Percentiles rank a stretch among this genome's conserved stretches.
phyloP scores from a whole-genome alignment of 129 eudicot genomes.

The Flaveria trinervia region DNA sequence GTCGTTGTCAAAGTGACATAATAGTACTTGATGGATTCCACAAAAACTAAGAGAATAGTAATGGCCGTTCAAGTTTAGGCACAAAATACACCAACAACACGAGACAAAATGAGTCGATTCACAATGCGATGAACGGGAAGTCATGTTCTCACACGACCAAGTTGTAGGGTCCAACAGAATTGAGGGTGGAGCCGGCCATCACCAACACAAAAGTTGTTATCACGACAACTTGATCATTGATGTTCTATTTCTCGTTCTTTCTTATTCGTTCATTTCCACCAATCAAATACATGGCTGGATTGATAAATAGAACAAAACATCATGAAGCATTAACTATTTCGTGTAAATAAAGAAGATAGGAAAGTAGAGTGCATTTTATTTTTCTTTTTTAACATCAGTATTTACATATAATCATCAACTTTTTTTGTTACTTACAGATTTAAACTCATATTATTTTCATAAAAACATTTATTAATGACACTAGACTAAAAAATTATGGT shows the following conservation, averaged over 20 bases:
- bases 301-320: neutral
- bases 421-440: too few species aligned
- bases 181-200: constrained; percentile 31
- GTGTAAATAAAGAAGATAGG: neutral
- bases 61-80: constrained; percentile 28
- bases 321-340: neutral
- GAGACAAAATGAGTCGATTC: constrained; percentile 30
- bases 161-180: neutral
- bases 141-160: constrained; percentile 16
- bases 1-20: constrained; percentile 28
- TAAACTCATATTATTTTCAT: too few species aligned
- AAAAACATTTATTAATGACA: too few species aligned
- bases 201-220: constrained; percentile 19
- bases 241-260: neutral
- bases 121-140: neutral
- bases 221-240: constrained; percentile 6
- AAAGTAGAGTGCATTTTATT: neutral
- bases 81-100: constrained; percentile 15
- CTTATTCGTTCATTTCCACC: constrained; percentile 18
- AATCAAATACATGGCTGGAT: constrained; percentile 23
- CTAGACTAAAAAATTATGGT: too few species aligned
- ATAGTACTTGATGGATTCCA: constrained; percentile 7
- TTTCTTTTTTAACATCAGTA: too few species aligned
- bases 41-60: neutral
- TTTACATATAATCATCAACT: too few species aligned